These are phyloP conservation scores for Botrytis sinoallii DNA, from an alignment of 2,329 filamentous ascomycete species.

Conservation along the genomic window DNA sequence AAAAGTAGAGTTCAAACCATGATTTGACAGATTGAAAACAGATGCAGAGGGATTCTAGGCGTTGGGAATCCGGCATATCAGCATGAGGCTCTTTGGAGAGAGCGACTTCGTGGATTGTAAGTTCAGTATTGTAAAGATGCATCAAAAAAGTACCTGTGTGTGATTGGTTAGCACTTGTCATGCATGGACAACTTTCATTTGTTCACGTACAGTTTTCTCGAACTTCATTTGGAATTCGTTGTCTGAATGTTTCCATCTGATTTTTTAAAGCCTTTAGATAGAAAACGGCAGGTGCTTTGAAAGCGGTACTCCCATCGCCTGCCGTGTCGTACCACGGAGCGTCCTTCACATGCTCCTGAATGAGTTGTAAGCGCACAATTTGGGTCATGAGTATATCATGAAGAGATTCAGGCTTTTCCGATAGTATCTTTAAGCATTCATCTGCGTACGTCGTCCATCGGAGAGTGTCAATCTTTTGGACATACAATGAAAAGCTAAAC, in stretches of 20 bases:
- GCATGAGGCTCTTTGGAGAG: neutral
- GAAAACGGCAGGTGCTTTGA: slow-evolving; percentile 29
- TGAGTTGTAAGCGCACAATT: slow-evolving; percentile 39
- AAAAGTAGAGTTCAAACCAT: slow-evolving; percentile 19
- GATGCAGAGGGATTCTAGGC: slow-evolving; percentile 8
- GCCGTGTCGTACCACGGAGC: slow-evolving; percentile 1
- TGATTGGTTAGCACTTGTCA: neutral
- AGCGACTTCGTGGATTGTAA: slow-evolving; percentile 18
- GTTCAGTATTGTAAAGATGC: slow-evolving; percentile 13
- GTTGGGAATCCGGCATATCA: neutral
- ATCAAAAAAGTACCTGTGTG: slow-evolving; percentile 3
- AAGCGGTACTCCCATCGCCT: neutral
- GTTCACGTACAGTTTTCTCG: slow-evolving; percentile 10
- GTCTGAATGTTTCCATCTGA: slow-evolving; percentile 56
- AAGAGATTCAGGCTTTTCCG: slow-evolving; percentile 45
- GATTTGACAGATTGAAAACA: slow-evolving; percentile 18
- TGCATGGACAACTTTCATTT: too few relatives aligned
- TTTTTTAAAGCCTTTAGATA: slow-evolving; percentile 48
- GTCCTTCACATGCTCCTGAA: slow-evolving; percentile 28
- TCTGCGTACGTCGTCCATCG: slow-evolving; percentile 59
- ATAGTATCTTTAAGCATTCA: slow-evolving; percentile 50
- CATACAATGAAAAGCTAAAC: slow-evolving; percentile 40
- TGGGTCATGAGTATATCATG: slow-evolving; percentile 50
- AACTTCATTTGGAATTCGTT: slow-evolving; percentile 67
- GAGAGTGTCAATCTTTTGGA: slow-evolving; percentile 50